Base-by-base conservation (phyloP, 2,329 filamentous ascomycete genomes). In the Penicillium crustosum region DNA sequence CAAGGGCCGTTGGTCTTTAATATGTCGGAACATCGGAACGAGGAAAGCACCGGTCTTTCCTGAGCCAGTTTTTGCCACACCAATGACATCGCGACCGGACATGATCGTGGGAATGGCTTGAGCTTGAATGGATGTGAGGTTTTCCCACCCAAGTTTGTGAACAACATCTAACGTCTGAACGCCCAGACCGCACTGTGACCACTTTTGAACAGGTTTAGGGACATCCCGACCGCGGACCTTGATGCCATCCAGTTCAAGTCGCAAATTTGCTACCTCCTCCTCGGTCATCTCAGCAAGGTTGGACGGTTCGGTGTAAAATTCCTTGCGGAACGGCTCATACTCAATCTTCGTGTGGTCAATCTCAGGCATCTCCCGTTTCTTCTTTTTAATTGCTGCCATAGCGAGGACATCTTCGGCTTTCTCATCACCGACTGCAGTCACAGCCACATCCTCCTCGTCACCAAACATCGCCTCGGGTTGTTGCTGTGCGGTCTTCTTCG, bases 21-120 rank as follows among this genome's bases (percentile, higher is more conserved):
- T 96, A 73, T 99, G 94, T 55, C 94, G 87, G 73, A 99, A 97
- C 91, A 97, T 97, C 38, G 94, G 94, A 44, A 99, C 83, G 31
- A 96, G 78, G 72, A 97, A 99, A 6, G 94, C 94, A 68, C 97
- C 87, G 0, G 94, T 99, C 79, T 99, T 99, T 73, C 94, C 94
- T 27, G 94, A 97, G 6, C 94, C 94, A 27, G 94, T 99, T 79
- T 97, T 97, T 19, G 94, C 94, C 53, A 99, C 92, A 64, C 93
- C 94, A 62, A 99, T 91, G 38, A 97, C 90, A 78, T 99, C 94
- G 65, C 92, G 86, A 10, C 94, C 94, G 29, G 93, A 96, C 90
- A 97, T 97, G 68, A 97, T 90, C 10, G 92, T 88, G 2, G 94
- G 94, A 59, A 97, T 87, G 2, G 94, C 94, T 75, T 99, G 94